These are phyloP conservation scores for Sporobolomyces pararoseus DNA, from an alignment of 768 basidiomycete species.

Conservation along the genomic window DNA sequence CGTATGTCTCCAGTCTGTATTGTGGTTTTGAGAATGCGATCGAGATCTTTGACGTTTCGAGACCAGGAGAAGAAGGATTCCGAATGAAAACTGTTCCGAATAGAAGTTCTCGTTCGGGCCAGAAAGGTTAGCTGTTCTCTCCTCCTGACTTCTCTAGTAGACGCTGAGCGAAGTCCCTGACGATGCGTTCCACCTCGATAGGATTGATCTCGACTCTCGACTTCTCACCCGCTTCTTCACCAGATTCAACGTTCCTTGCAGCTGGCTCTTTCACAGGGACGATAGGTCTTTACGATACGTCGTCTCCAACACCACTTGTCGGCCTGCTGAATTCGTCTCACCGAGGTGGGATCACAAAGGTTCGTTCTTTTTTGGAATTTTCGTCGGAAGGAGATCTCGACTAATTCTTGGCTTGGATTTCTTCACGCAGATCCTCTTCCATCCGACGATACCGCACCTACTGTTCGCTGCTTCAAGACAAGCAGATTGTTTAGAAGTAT, in stretches of 20 bases:
- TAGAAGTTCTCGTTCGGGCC: conserved; percentile 73
- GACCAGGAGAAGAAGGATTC: conserved; percentile 65
- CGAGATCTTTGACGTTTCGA: conserved; percentile 72
- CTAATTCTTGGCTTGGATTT: conserved; percentile 49
- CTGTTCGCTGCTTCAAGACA: conserved; percentile 77
- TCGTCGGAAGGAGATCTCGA: too few species aligned
- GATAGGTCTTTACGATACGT: conserved; percentile 49
- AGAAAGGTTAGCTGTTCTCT: conserved; percentile 64
- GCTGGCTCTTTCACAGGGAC: conserved; percentile 64
- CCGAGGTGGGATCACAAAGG: conserved; percentile 48
- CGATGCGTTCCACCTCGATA: conserved; percentile 45
- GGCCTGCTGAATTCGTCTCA: conserved; percentile 61
- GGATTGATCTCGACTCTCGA: conserved; percentile 82
- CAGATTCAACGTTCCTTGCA: conserved; percentile 64
- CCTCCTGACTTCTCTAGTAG: too few species aligned
- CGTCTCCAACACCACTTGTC: conserved; percentile 64
- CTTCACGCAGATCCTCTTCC: conserved; percentile 66
- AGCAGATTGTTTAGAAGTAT: conserved; percentile 61
- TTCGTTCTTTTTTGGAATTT: conserved; percentile 47
- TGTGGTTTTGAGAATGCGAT: conserved; percentile 83
- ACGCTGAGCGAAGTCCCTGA: background rate
- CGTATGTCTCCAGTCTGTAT: conserved; percentile 59
- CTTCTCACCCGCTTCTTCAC: conserved; percentile 63
- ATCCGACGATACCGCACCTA: conserved; percentile 65
- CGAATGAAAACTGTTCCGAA: conserved; percentile 67